A percentile compares a stretch with the other conserved stretches of the same genome.
phyloP scores from a whole-genome alignment of 73 alveolate species.

The Paramecium sexaurelia region DNA sequence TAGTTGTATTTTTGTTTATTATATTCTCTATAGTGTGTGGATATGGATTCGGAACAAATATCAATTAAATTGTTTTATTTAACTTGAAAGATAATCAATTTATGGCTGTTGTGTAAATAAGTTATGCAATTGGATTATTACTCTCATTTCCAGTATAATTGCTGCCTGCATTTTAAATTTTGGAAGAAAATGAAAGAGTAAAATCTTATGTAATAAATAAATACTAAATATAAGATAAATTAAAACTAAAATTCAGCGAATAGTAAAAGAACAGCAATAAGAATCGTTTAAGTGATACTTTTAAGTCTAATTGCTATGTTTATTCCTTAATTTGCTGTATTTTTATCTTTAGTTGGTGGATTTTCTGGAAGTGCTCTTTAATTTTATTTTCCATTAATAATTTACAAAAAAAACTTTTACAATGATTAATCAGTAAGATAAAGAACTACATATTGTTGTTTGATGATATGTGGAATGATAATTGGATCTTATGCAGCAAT shows the following conservation, averaged over 20 bases:
- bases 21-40: constrained; percentile 54
- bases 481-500: constrained; percentile 39
- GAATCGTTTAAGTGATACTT: constrained; percentile 31
- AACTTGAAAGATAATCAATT: constrained; percentile 16
- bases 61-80: constrained; percentile 47
- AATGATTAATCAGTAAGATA: background rate
- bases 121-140: constrained; percentile 62
- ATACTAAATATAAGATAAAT: background rate
- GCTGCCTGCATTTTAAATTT: constrained; percentile 49
- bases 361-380: constrained; percentile 55
- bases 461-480: constrained; percentile 3
- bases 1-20: constrained; percentile 13
- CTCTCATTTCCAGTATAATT: constrained; percentile 60
- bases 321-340: constrained; percentile 61
- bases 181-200: constrained; percentile 21
- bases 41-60: constrained; percentile 45
- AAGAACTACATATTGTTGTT: background rate
- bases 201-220: background rate
- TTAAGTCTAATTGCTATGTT: constrained; percentile 33
- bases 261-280: background rate
- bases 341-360: constrained; percentile 58
- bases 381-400: constrained; percentile 45
- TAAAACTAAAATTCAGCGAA: background rate
- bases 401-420: background rate
- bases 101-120: constrained; percentile 22